Evolutionary conservation across 176 grass and related monocot species (phyloP).

Genomic region (Oryza glumipatula): DNA sequence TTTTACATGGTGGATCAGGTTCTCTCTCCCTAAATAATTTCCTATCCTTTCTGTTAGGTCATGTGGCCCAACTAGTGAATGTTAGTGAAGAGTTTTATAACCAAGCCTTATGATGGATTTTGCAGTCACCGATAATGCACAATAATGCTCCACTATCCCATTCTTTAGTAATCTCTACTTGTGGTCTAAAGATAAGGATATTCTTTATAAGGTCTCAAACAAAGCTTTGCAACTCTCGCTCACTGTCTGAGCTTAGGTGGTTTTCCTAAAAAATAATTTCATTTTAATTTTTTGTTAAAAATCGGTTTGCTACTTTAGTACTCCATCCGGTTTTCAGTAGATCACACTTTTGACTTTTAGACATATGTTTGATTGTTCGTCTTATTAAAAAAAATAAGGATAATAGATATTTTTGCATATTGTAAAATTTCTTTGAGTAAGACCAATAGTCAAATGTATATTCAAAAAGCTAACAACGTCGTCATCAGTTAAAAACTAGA

Average conservation of each 20-base stretch:
- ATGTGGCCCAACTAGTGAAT: conserved; percentile 5
- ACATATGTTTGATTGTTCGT: too few relatives aligned
- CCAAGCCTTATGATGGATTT: background rate
- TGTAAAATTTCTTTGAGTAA: too few relatives aligned
- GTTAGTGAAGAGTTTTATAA: background rate
- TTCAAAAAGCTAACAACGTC: too few relatives aligned
- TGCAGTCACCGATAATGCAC: background rate
- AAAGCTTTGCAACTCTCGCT: background rate
- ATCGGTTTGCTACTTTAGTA: too few relatives aligned
- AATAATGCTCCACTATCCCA: background rate
- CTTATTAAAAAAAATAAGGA: too few relatives aligned
- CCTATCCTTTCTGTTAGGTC: background rate
- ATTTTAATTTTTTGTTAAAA: background rate
- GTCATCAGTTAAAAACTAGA: too few relatives aligned
- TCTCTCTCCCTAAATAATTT: background rate
- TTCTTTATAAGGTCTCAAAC: background rate
- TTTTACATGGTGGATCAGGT: conserved; percentile 19
- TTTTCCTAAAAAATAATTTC: background rate
- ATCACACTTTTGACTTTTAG: too few relatives aligned
- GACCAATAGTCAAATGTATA: too few relatives aligned
- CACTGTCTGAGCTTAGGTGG: background rate
- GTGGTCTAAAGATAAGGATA: background rate
- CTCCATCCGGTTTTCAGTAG: too few relatives aligned
- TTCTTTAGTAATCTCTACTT: background rate
- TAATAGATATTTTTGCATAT: too few relatives aligned